Base-by-base conservation (phyloP, 352 stramenopile genomes). In the Phytophthora kernoviae region DNA sequence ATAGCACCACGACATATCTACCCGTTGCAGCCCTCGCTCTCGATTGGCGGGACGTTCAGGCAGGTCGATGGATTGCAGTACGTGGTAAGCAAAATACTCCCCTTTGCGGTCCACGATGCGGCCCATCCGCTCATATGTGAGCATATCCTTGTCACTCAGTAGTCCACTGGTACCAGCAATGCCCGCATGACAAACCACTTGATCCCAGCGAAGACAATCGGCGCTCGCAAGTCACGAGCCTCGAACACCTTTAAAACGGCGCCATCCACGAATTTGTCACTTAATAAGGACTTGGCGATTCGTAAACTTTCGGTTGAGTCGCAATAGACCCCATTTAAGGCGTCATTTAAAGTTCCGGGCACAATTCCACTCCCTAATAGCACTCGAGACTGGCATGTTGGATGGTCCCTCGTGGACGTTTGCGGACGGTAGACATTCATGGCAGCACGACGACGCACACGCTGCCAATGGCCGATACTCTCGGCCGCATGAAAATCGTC, bases 121-220 rank as follows among this genome's bases (percentile, higher is more conserved):
- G 1, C 78, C 78, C 70, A 88, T 85, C 53, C 76, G 75, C 51
- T 88, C 78, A 58, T 82, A 88, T 20, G 68, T 72, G 41, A 86
- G 71, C 52, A 69, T 47, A 41, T 88, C 78, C 45, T 79, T 77
- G 57, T 88, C 75, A 42, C 67, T 65, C 26, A 81, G 61, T 37
- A 88, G 52, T 20, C 75, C 58, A 10, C 65, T 66, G 14, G 65
- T 30, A 8, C 65, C 64, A 14, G 66, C 62, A 21, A 73, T 59
- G 34, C 62, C 32, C 79, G 71, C 55, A 82, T 60, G 15, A 72
- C 65, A 26, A 79, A 83, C 78, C 78, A 86, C 65, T 88, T 88
- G 62, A 88, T 73, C 20, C 75, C 78, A 5, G 75, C 68, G 43
- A 88, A 88, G 30, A 86, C 70, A 51, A 88, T 72, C 9, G 78